Conservation (phyloP, 352 stramenopile genomes). For the Phytopythium cucurbitacearum region DNA sequence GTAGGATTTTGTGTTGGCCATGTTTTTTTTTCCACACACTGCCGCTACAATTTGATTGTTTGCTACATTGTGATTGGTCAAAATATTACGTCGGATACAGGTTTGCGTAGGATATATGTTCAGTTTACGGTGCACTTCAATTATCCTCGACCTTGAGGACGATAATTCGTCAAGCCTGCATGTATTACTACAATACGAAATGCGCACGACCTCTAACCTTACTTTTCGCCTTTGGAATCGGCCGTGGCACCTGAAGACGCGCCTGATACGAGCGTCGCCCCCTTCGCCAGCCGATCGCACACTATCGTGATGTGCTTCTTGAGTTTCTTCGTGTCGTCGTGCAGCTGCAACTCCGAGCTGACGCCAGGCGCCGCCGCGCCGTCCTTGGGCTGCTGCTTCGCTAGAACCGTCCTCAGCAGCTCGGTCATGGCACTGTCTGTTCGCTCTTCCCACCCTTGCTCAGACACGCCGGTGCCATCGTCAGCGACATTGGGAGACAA, state of each 20-base stretch:
- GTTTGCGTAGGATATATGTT: too few relatives aligned
- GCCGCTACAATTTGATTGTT: too few relatives aligned
- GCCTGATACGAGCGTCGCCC: constrained; percentile 35
- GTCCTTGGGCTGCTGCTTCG: constrained; percentile 47
- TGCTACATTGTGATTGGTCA: too few relatives aligned
- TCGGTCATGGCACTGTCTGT: constrained; percentile 84
- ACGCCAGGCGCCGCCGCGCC: constrained; percentile 14
- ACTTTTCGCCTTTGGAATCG: constrained; percentile 7
- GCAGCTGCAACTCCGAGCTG: constrained; percentile 55
- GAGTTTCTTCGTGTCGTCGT: constrained; percentile 79
- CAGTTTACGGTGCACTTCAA: too few relatives aligned
- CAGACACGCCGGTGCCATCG: constrained; percentile 22
- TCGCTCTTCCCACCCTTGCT: constrained; percentile 88
- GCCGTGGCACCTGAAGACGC: background rate
- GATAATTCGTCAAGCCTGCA: too few relatives aligned
- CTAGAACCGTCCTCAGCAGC: constrained; percentile 72
- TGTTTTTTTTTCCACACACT: too few relatives aligned
- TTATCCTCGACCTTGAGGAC: too few relatives aligned
- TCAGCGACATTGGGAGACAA: constrained; percentile 63
- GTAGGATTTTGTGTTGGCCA: too few relatives aligned
- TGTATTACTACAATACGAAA: too few relatives aligned
- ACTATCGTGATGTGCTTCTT: constrained; percentile 91
- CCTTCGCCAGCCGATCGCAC: constrained; percentile 84
- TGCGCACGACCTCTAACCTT: background rate
- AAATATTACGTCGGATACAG: too few relatives aligned